Evolutionary conservation across 2,329 filamentous ascomycete genomes (phyloP).

Genomic region (Balansia obtecta): DNA sequence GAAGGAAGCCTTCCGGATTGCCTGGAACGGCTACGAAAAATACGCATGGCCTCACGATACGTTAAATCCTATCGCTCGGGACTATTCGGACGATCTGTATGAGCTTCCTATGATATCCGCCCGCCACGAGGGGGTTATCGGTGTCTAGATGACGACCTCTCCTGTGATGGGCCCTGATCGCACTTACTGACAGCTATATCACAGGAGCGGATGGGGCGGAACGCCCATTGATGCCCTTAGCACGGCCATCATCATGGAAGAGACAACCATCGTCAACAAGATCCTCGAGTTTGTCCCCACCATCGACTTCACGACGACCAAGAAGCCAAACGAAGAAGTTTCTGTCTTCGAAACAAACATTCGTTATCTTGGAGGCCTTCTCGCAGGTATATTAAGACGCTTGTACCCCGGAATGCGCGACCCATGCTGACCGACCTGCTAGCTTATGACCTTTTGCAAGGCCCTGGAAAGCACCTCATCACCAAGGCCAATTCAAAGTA

Average conservation of each 20-base stretch:
- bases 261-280: slow-evolving; percentile 52
- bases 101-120: slow-evolving; percentile 6
- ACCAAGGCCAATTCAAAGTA: slow-evolving; percentile 20
- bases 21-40: slow-evolving; percentile 61
- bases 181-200: background rate
- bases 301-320: slow-evolving; percentile 57
- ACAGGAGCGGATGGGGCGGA: slow-evolving; percentile 73
- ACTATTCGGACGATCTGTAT: slow-evolving; percentile 62
- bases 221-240: slow-evolving; percentile 70
- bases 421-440: background rate
- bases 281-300: slow-evolving; percentile 59
- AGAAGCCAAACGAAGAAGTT: slow-evolving; percentile 32
- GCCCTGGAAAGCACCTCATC: slow-evolving; percentile 44
- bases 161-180: background rate
- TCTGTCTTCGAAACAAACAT: slow-evolving; percentile 88
- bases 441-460: slow-evolving; percentile 61
- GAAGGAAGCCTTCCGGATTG: slow-evolving; percentile 53
- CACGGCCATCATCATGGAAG: slow-evolving; percentile 67
- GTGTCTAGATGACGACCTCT: background rate
- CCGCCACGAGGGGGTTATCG: background rate
- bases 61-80: slow-evolving; percentile 49
- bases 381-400: slow-evolving; percentile 44
- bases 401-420: background rate
- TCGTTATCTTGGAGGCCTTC: slow-evolving; percentile 68
- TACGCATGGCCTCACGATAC: slow-evolving; percentile 71